These are phyloP conservation scores for Leucocoprinus sp. DNA, from an alignment of 768 basidiomycete species.

Conservation along the genomic window DNA sequence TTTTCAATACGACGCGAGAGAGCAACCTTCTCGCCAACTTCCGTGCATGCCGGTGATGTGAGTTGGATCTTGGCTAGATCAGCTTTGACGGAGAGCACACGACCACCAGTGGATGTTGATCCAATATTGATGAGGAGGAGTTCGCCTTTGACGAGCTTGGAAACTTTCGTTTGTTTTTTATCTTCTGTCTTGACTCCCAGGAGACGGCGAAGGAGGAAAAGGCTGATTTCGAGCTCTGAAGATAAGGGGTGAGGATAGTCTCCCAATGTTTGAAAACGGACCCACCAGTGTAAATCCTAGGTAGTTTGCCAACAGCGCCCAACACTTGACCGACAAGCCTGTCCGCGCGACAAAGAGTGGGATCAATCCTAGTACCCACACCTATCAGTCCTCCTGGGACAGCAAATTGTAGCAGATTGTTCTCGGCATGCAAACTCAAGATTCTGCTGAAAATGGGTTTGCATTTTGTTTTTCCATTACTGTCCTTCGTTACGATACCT, in stretches of 20 bases:
- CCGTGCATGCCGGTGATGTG: slow-evolving; percentile 92
- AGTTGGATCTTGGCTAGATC: slow-evolving; percentile 92
- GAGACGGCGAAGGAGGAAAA: slow-evolving; percentile 91
- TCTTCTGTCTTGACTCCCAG: slow-evolving; percentile 99
- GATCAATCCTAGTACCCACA: slow-evolving; percentile 95
- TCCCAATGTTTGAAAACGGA: background rate
- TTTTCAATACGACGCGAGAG: slow-evolving; percentile 92
- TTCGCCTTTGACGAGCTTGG: slow-evolving; percentile 88
- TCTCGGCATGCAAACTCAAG: slow-evolving; percentile 90
- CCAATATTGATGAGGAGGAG: slow-evolving; percentile 96
- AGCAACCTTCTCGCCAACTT: slow-evolving; percentile 96
- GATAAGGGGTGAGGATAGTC: background rate
- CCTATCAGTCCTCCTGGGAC: slow-evolving; percentile 98
- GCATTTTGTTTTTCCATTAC: slow-evolving; percentile 81
- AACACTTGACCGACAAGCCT: slow-evolving; percentile 94
- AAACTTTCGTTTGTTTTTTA: slow-evolving; percentile 95
- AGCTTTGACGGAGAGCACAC: slow-evolving; percentile 89
- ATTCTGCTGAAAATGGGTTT: slow-evolving; percentile 90
- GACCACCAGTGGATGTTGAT: slow-evolving; percentile 93
- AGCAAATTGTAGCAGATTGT: slow-evolving; percentile 87
- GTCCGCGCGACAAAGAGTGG: slow-evolving; percentile 94
- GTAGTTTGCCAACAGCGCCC: slow-evolving; percentile 89
- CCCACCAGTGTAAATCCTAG: slow-evolving; percentile 83
- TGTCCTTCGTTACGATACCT: slow-evolving; percentile 94
- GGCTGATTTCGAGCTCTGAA: slow-evolving; percentile 80